A percentile compares a stretch with the other conserved stretches of the same genome.
Evolutionary conservation across 1,284 basidiomycete species (phyloP).

Genomic region (Stygiomarasmius scandens): DNA sequence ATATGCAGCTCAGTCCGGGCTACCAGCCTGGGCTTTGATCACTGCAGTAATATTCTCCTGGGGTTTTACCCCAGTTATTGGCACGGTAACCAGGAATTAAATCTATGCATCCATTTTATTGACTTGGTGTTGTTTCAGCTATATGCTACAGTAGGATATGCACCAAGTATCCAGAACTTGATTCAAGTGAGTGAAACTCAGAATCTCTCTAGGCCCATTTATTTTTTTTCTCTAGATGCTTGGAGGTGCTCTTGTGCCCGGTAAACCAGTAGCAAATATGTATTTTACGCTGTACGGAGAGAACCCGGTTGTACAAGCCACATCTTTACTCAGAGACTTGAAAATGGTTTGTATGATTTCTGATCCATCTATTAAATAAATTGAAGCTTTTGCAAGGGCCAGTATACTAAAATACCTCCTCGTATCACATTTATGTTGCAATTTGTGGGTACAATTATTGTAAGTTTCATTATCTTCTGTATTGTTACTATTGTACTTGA

Average conservation of each 20-base stretch:
- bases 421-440: slow-evolving; percentile 47
- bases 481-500: not conserved
- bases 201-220: not conserved
- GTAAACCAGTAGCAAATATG: slow-evolving; percentile 47
- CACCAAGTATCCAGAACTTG: slow-evolving; percentile 23
- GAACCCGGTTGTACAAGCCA: slow-evolving; percentile 28
- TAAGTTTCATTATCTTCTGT: not conserved
- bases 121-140: slow-evolving; percentile 3
- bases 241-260: slow-evolving; percentile 40
- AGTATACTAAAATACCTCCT: slow-evolving; percentile 56
- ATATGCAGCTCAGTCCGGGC: slow-evolving; percentile 46
- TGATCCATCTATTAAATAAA: not conserved
- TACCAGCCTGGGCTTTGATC: slow-evolving; percentile 50
- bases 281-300: slow-evolving; percentile 33
- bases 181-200: slow-evolving; percentile 15
- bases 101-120: not conserved
- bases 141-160: slow-evolving; percentile 24
- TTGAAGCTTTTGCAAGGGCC: slow-evolving; percentile 24
- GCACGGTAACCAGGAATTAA: slow-evolving; percentile 30
- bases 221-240: slow-evolving; percentile 33
- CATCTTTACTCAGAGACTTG: slow-evolving; percentile 39
- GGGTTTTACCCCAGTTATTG: slow-evolving; percentile 46
- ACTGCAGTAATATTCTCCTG: slow-evolving; percentile 41
- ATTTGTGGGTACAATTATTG: slow-evolving; percentile 40
- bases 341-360: slow-evolving; percentile 37